phyloP scores from a whole-genome alignment of 169 alveolate species.

The Perkinsus marinus region DNA sequence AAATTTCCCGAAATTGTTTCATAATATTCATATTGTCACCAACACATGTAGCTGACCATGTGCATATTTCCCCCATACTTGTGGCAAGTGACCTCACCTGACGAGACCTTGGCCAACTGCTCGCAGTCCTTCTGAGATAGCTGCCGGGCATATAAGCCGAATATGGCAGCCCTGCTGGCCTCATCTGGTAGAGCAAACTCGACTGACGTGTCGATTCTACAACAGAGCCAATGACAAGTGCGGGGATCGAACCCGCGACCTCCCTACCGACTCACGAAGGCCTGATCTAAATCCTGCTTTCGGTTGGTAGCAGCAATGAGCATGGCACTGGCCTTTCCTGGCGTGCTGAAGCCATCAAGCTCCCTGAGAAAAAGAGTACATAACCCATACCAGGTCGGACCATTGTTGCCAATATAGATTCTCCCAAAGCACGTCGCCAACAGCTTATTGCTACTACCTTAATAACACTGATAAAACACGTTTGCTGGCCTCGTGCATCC shows the following conservation, averaged over 20 bases:
- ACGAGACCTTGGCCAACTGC: constrained; percentile 36
- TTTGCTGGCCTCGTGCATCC: constrained; percentile 66
- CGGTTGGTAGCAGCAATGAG: constrained; percentile 71
- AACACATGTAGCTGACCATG: no score
- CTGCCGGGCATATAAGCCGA: constrained; percentile 58
- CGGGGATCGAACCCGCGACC: neutral
- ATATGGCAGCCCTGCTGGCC: constrained; percentile 45
- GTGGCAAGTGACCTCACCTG: constrained; percentile 26
- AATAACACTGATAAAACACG: constrained; percentile 60
- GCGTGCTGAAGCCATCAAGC: constrained; percentile 65
- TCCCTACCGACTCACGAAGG: constrained; percentile 45
- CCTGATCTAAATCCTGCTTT: constrained; percentile 64
- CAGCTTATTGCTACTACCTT: constrained; percentile 2
- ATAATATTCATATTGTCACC: no score
- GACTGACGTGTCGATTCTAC: constrained; percentile 40
- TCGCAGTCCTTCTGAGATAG: constrained; percentile 31
- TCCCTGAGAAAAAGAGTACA: constrained; percentile 18
- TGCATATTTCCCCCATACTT: neutral
- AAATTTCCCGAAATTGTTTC: no score
- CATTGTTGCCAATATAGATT: no score
- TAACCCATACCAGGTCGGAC: neutral
- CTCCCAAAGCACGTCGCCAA: no score
- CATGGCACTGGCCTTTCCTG: constrained; percentile 37
- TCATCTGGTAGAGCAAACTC: constrained; percentile 53
- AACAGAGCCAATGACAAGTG: neutral